These are phyloP conservation scores for Sporothrix mexicana DNA, from an alignment of 2,329 filamentous ascomycete genomes.

Conservation along the genomic window DNA sequence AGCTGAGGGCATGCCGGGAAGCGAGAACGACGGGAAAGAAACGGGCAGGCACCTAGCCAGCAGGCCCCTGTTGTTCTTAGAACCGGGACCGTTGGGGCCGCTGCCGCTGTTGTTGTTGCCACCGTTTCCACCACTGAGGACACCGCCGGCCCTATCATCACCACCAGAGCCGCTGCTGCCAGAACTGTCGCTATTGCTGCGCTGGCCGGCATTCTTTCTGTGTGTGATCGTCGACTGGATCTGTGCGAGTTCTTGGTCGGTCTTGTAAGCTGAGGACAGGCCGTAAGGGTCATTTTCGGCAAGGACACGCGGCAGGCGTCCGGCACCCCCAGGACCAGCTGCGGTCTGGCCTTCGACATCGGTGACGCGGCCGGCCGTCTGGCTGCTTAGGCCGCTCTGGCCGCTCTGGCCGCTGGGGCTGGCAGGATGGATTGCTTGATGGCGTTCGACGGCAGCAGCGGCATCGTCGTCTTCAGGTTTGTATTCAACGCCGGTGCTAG, in stretches of 20 bases:
- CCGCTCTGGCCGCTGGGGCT: slow-evolving; percentile 27
- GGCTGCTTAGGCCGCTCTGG: slow-evolving; percentile 23
- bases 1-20: slow-evolving; percentile 42
- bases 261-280: slow-evolving; percentile 78
- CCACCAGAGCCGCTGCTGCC: neutral
- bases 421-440: slow-evolving; percentile 42
- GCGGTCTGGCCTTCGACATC: slow-evolving; percentile 59
- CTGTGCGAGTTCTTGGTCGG: slow-evolving; percentile 72
- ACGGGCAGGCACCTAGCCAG: slow-evolving; percentile 42
- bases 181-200: neutral
- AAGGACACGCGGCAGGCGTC: slow-evolving; percentile 63
- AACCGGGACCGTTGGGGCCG: neutral
- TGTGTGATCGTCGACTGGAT: slow-evolving; percentile 82
- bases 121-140: neutral
- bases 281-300: slow-evolving; percentile 79
- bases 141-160: neutral
- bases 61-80: slow-evolving; percentile 30
- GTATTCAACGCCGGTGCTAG: slow-evolving; percentile 55
- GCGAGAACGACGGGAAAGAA: slow-evolving; percentile 40
- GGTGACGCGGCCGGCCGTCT: slow-evolving; percentile 33
- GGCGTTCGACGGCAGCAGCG: slow-evolving; percentile 52
- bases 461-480: slow-evolving; percentile 46
- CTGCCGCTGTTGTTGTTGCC: neutral
- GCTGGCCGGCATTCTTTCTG: neutral
- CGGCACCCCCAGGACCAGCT: slow-evolving; percentile 41